Evolutionary conservation across 2,329 filamentous ascomycete genomes (phyloP).

Genomic region (Monilinia fructicola): DNA sequence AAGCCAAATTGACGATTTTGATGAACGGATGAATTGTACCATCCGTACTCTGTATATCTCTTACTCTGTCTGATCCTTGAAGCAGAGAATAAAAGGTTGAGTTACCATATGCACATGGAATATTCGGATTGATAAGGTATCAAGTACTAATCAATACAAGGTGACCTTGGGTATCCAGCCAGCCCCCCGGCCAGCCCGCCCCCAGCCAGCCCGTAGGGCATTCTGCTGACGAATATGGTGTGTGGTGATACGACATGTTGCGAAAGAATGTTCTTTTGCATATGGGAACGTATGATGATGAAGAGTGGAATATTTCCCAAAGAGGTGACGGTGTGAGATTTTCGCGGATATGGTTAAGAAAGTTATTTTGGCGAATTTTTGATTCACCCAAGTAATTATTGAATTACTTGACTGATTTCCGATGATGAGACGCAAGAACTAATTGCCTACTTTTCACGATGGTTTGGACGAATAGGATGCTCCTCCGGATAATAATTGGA

Average conservation of each 20-base stretch:
- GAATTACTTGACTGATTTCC: background rate
- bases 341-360: background rate
- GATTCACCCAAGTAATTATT: background rate
- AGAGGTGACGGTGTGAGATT: constrained; percentile 18
- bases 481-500: background rate
- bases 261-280: constrained; percentile 21
- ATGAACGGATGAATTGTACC: background rate
- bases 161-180: background rate
- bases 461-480: background rate
- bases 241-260: constrained; percentile 3
- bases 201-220: constrained; percentile 14
- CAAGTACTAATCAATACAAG: background rate
- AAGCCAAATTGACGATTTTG: background rate
- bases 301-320: constrained; percentile 8
- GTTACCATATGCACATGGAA: background rate
- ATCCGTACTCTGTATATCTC: background rate
- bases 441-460: background rate
- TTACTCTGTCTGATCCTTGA: background rate
- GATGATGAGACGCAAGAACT: background rate
- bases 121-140: background rate
- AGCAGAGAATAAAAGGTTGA: background rate
- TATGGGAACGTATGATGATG: constrained; percentile 10
- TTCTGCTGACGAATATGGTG: constrained; percentile 12
- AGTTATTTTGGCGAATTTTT: background rate
- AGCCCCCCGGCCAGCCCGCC: background rate